A percentile compares a stretch with the other conserved stretches of the same genome.
Conservation (phyloP, 2,329 filamentous ascomycete species). For the Talaromyces sp. region DNA sequence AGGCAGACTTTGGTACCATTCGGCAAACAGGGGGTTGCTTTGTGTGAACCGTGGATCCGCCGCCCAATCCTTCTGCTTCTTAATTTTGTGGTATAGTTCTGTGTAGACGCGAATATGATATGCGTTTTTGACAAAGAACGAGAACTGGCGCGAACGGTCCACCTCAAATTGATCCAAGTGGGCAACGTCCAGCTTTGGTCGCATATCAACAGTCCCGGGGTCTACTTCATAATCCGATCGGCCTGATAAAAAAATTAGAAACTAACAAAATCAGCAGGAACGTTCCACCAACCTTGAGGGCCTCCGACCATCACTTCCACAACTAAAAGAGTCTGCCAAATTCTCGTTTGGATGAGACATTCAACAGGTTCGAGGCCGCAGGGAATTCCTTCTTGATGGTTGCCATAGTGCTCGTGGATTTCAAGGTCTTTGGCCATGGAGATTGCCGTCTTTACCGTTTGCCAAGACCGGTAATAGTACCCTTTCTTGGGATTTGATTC, state of each 20-base stretch:
- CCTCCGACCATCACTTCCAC: constrained; percentile 91
- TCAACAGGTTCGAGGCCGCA: constrained; percentile 68
- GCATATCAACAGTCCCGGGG: constrained; percentile 70
- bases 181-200: constrained; percentile 56
- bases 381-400: constrained; percentile 64
- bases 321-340: constrained; percentile 85
- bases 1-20: constrained; percentile 73
- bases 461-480: constrained; percentile 97
- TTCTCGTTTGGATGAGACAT: constrained; percentile 74
- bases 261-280: not conserved
- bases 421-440: constrained; percentile 91
- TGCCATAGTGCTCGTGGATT: constrained; percentile 77
- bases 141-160: constrained; percentile 75
- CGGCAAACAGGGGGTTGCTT: constrained; percentile 69
- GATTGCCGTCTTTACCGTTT: constrained; percentile 85
- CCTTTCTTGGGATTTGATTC: constrained; percentile 89
- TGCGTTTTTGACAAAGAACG: constrained; percentile 71
- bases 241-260: constrained; percentile 41
- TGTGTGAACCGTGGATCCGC: constrained; percentile 76
- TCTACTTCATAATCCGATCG: constrained; percentile 74
- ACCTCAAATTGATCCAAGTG: constrained; percentile 71
- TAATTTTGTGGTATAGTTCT: constrained; percentile 66
- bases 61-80: constrained; percentile 77
- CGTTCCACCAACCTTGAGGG: constrained; percentile 66
- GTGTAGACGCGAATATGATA: constrained; percentile 74